These are phyloP conservation scores for Fistulifera solaris DNA, from an alignment of 108 stramenopile species.

Conservation along the genomic window DNA sequence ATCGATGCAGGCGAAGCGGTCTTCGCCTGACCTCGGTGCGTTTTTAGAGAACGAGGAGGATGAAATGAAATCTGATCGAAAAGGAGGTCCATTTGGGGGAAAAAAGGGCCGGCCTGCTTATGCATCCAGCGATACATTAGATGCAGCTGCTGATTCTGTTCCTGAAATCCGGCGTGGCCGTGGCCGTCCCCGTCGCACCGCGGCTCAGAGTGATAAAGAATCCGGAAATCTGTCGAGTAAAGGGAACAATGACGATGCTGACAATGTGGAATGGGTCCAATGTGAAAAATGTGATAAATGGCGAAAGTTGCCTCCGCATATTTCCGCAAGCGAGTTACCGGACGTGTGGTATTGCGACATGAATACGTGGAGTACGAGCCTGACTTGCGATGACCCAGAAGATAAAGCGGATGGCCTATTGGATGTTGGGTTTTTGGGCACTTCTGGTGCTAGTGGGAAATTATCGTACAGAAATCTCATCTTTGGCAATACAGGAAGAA, in stretches of 20 bases:
- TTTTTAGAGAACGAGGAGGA: slow-evolving; percentile 5
- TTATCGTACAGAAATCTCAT: slow-evolving; percentile 74
- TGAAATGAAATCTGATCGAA: neutral
- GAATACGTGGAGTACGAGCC: slow-evolving; percentile 69
- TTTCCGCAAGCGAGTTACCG: slow-evolving; percentile 60
- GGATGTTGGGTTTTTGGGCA: slow-evolving; percentile 45
- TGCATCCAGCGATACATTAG: neutral
- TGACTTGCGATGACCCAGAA: slow-evolving; percentile 67
- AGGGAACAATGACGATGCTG: slow-evolving; percentile 27
- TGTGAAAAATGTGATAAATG: slow-evolving; percentile 84
- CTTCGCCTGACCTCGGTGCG: neutral
- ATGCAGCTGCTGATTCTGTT: neutral
- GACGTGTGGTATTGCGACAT: slow-evolving; percentile 76
- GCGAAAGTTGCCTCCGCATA: slow-evolving; percentile 66
- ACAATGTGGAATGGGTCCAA: slow-evolving; percentile 82
- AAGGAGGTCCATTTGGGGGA: neutral
- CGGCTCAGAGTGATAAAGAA: slow-evolving; percentile 1
- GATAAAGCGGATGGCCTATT: slow-evolving; percentile 59
- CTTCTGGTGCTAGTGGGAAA: slow-evolving; percentile 44
- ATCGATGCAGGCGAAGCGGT: neutral
- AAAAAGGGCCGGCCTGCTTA: slow-evolving; percentile 1
- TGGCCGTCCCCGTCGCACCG: slow-evolving; percentile 29
- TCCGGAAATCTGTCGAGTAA: neutral
- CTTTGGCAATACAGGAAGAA: slow-evolving; percentile 58
- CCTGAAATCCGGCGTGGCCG: slow-evolving; percentile 8